These are phyloP conservation scores for Aspergillus piperis DNA, from an alignment of 2,329 filamentous ascomycete genomes.

Conservation along the genomic window DNA sequence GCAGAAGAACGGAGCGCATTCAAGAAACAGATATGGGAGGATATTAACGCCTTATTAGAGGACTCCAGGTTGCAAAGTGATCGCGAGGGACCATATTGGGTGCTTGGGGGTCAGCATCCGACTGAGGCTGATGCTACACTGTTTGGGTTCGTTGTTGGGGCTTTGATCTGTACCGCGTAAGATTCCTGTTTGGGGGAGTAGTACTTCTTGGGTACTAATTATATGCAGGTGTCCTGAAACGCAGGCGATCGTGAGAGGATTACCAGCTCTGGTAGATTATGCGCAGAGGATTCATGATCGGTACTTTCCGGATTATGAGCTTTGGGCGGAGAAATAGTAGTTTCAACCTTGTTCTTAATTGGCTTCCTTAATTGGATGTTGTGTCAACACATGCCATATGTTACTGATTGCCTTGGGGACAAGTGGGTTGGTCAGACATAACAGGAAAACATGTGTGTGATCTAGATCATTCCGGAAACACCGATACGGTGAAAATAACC, in stretches of 20 bases:
- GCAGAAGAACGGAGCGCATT: conserved; percentile 52
- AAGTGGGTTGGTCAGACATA: too few species aligned
- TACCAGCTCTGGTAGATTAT: conserved; percentile 58
- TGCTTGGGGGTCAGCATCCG: conserved; percentile 55
- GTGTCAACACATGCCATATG: too few species aligned
- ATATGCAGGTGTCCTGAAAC: conserved; percentile 50
- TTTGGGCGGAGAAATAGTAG: not conserved
- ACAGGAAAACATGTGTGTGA: too few species aligned
- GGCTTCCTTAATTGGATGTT: too few species aligned
- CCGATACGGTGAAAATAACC: too few species aligned
- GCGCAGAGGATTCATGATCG: conserved; percentile 56
- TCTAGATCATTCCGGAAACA: too few species aligned
- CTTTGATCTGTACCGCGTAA: conserved; percentile 56
- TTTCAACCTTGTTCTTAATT: not conserved
- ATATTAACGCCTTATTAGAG: conserved; percentile 49
- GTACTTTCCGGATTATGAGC: conserved; percentile 61
- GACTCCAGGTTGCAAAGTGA: conserved; percentile 35
- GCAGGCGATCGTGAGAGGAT: conserved; percentile 46
- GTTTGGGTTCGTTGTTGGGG: conserved; percentile 60
- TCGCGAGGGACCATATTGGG: conserved; percentile 55
- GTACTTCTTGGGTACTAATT: conserved; percentile 9
- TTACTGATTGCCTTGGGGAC: too few species aligned
- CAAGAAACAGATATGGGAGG: conserved; percentile 56
- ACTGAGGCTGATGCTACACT: conserved; percentile 60
- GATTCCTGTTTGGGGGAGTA: conserved; percentile 29